These are phyloP conservation scores for Aspergillus ibericus DNA, from an alignment of 2,329 filamentous ascomycete genomes.

Conservation along the genomic window DNA sequence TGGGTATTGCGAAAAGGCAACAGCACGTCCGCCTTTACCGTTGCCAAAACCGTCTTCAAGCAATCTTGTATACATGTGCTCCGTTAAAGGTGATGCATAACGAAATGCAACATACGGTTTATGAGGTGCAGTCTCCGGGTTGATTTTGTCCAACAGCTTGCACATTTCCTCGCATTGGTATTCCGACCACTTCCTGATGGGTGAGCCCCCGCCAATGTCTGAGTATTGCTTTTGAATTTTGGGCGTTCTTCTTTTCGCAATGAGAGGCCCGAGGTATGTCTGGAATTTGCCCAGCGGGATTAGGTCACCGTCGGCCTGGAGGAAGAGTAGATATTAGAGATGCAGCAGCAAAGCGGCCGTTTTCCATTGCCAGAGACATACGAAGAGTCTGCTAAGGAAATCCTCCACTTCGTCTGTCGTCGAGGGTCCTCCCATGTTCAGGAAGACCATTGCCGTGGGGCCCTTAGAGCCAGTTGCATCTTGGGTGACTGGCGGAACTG, in stretches of 20 bases:
- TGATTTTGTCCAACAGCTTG: slow-evolving; percentile 88
- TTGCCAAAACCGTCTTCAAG: slow-evolving; percentile 87
- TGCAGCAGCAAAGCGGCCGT: neutral
- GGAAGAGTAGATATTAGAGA: slow-evolving; percentile 8
- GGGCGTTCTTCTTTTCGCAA: slow-evolving; percentile 81
- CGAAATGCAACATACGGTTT: slow-evolving; percentile 97
- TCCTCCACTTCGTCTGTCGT: slow-evolving; percentile 83
- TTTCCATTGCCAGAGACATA: slow-evolving; percentile 48
- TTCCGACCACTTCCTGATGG: slow-evolving; percentile 97
- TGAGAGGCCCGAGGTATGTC: slow-evolving; percentile 83
- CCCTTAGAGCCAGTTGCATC: slow-evolving; percentile 69
- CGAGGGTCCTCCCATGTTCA: slow-evolving; percentile 97
- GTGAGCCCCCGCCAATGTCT: slow-evolving; percentile 94
- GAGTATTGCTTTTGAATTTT: slow-evolving; percentile 97
- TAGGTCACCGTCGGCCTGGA: slow-evolving; percentile 82
- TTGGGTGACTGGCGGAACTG: slow-evolving; percentile 76
- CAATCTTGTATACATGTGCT: slow-evolving; percentile 84
- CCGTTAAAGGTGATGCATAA: slow-evolving; percentile 89
- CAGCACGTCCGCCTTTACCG: slow-evolving; percentile 85
- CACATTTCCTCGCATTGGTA: slow-evolving; percentile 94
- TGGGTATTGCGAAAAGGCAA: slow-evolving; percentile 97
- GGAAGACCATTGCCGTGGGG: slow-evolving; percentile 95
- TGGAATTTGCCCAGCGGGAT: slow-evolving; percentile 95
- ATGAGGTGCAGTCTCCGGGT: slow-evolving; percentile 90
- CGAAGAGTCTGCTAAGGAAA: slow-evolving; percentile 90